Percentiles rank a stretch among this genome's conserved stretches.
Evolutionary conservation across 345 rosid species (phyloP).

Genomic region (Dovyalis caffra): DNA sequence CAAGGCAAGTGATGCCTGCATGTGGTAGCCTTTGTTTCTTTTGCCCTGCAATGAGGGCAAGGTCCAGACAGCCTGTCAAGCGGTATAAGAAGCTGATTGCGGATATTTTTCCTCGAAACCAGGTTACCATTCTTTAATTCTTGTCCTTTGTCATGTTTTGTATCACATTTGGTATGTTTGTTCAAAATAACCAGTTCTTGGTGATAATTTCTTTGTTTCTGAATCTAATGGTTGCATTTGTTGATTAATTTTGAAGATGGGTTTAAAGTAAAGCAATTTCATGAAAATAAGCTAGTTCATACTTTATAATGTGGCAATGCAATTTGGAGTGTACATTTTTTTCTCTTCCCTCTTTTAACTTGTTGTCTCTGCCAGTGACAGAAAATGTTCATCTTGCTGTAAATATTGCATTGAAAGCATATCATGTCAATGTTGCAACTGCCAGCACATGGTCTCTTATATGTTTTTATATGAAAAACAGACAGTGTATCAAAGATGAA

Average conservation of each 20-base stretch:
- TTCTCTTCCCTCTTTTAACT: not conserved
- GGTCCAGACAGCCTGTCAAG: constrained; percentile 98
- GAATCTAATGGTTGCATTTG: not conserved
- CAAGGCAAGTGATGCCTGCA: constrained; percentile 88
- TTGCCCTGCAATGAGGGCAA: constrained; percentile 82
- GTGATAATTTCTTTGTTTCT: not conserved
- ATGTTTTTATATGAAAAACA: not conserved
- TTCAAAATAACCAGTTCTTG: not conserved
- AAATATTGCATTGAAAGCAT: not conserved
- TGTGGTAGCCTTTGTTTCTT: constrained; percentile 89
- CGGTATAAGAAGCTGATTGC: constrained; percentile 96
- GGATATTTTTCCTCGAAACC: constrained; percentile 75
- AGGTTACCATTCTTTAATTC: constrained; percentile 44
- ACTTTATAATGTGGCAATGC: not conserved
- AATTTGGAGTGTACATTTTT: not conserved
- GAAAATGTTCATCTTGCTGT: not conserved
- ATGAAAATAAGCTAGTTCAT: not conserved
- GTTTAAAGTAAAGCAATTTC: not conserved
- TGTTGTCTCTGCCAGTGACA: not conserved
- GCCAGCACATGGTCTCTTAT: not conserved
- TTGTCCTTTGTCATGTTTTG: not conserved
- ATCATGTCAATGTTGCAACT: not conserved
- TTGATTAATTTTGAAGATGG: not conserved
- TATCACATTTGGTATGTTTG: not conserved
- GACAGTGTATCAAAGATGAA: not conserved